Evolutionary conservation across 257 asterid species (phyloP).

Genomic region (Galeopsis tetrahit): DNA sequence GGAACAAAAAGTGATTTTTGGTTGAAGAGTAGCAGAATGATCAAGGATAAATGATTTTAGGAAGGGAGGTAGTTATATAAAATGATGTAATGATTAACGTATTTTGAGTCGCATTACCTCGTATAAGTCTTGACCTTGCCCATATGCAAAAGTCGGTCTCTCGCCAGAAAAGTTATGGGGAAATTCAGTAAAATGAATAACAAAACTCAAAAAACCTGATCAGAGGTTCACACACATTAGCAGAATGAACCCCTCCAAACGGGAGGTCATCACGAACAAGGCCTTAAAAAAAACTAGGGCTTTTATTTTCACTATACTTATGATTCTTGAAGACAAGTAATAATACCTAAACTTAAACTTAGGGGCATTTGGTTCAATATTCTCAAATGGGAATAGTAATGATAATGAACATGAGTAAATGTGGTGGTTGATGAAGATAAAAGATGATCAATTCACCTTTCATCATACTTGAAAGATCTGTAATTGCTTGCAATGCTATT

Average conservation of each 20-base stretch:
- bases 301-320: neutral
- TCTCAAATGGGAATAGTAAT: too few relatives aligned
- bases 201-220: slow-evolving; percentile 2
- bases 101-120: too few relatives aligned
- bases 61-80: too few relatives aligned
- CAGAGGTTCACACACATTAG: neutral
- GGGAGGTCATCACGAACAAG: neutral
- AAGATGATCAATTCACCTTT: too few relatives aligned
- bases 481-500: neutral
- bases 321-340: neutral
- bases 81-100: too few relatives aligned
- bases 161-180: neutral
- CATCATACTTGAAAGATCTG: neutral
- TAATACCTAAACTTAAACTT: neutral
- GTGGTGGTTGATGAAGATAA: neutral
- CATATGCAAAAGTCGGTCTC: neutral
- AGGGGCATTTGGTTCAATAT: too few relatives aligned
- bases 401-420: neutral
- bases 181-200: neutral
- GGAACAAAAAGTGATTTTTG: too few relatives aligned
- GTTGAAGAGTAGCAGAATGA: too few relatives aligned
- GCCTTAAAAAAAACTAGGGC: neutral
- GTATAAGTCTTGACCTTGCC: neutral
- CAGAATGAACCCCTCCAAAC: neutral
- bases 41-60: too few relatives aligned